A percentile compares a stretch with the other conserved stretches of the same genome.
phyloP scores from a whole-genome alignment of 228 moss, liverwort and hornwort species.

The Sphagnum fallax region DNA sequence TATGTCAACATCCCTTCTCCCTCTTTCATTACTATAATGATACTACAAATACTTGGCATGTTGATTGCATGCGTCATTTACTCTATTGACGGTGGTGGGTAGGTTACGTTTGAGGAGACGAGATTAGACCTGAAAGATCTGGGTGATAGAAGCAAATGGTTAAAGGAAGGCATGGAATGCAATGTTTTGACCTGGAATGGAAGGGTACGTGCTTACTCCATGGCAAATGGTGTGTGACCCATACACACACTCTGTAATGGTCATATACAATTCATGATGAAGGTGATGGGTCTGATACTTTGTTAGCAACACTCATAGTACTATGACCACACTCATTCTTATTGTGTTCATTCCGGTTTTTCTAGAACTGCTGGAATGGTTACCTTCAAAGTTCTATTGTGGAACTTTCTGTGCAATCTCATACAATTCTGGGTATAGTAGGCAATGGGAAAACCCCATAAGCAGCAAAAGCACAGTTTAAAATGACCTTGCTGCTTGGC shows the following conservation, averaged over 20 bases:
- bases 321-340: no score
- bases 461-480: no score
- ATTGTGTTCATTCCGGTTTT: no score
- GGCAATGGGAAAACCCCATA: no score
- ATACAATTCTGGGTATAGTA: no score
- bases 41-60: not conserved
- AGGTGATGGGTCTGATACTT: no score
- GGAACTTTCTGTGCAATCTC: no score
- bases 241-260: not conserved
- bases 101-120: constrained; percentile 78
- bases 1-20: constrained; percentile 11
- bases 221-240: not conserved
- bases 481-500: no score
- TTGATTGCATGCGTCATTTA: not conserved
- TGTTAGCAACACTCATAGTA: no score
- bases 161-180: constrained; percentile 83
- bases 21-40: not conserved
- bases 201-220: constrained; percentile 37
- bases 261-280: no score
- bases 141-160: constrained; percentile 83
- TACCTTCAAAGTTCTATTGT: no score
- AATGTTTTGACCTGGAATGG: constrained; percentile 76
- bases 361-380: no score
- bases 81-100: not conserved
- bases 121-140: constrained; percentile 58